These are phyloP conservation scores for Carex myosuroides DNA, from an alignment of 176 grass and related monocot species.

Conservation along the genomic window DNA sequence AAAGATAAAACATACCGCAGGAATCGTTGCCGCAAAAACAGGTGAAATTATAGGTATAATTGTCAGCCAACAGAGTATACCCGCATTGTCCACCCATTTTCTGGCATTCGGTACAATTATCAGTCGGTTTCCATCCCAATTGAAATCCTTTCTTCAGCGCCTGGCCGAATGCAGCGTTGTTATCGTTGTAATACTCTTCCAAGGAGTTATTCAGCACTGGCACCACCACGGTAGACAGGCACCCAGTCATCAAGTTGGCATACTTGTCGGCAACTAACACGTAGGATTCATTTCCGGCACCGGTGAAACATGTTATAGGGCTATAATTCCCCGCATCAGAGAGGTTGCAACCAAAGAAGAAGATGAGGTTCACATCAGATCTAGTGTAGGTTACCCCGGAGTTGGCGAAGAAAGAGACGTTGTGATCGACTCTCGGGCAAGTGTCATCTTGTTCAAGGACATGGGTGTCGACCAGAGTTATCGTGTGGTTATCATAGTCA, in stretches of 20 bases:
- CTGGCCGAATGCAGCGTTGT: neutral
- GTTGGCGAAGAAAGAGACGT: neutral
- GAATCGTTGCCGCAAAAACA: conserved; percentile 44
- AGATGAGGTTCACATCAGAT: neutral
- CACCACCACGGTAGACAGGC: neutral
- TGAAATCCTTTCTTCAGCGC: conserved; percentile 4
- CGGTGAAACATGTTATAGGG: neutral
- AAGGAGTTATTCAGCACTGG: neutral
- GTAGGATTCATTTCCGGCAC: neutral
- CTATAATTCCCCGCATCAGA: rapidly evolving
- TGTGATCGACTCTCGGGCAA: conserved; percentile 2
- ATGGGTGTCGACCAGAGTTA: conserved; percentile 6
- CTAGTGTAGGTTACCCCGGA: neutral
- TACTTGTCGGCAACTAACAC: neutral
- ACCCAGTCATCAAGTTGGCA: neutral
- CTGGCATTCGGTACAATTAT: neutral
- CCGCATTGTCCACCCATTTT: neutral
- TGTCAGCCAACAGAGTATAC: neutral
- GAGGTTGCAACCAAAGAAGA: neutral
- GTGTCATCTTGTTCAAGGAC: neutral
- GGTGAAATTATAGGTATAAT: neutral
- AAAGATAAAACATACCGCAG: conserved; percentile 3
- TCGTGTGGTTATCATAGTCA: neutral
- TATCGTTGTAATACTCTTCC: neutral
- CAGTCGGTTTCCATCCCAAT: neutral